Evolutionary conservation across 306 rosid species (phyloP), one percentile per base, ranked within the genome.

Genomic region (Castanea sativa): DNA sequence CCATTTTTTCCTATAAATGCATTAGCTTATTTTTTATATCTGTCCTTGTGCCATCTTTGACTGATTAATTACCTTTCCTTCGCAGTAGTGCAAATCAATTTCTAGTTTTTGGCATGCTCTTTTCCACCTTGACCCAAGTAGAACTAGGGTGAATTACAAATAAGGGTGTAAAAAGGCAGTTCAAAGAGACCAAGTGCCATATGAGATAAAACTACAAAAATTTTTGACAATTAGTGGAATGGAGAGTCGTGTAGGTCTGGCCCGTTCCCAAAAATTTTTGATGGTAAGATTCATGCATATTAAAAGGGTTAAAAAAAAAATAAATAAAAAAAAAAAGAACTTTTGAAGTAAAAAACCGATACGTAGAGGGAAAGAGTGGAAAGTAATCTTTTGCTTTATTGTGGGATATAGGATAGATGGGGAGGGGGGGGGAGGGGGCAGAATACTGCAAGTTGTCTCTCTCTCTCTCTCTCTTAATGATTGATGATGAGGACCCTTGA

Each of bases 41-140:
- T 73, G 65, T 77, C 21, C 38, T 69, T 77, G 4, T 75, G 19
- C 41, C 69, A 29, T 63, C 69, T 70, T 63, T 49, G 55, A 77
- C 56, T 71, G 73, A 45, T 23, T 79, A 76, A 57, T 29, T 53
- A 15, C 51, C 75, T 33, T 51, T 64, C 32, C 41, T 65, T 43
- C 23, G 7, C 64, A 41, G 20, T n/a, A 51, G 75, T 14, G 33
- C 43, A 10, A 13, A 29, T 73, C 49, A 16, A 43, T 18, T 29
- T 32, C 11, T 25, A 45, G 45, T 43, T 49, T 14, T 76, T 9
- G 25, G 73, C 35, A 63, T 74, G 65, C 72, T 69, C 5, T 55
- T 8, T 75, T 20, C 67, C 25, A 67, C 25, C 71, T 67, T 18
- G 49, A 67, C 23, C 4, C 14, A 33, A 9, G 38, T 8, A 6